These are phyloP conservation scores for Geranium incanum DNA, from an alignment of 441 rosid genomes.

Conservation along the genomic window DNA sequence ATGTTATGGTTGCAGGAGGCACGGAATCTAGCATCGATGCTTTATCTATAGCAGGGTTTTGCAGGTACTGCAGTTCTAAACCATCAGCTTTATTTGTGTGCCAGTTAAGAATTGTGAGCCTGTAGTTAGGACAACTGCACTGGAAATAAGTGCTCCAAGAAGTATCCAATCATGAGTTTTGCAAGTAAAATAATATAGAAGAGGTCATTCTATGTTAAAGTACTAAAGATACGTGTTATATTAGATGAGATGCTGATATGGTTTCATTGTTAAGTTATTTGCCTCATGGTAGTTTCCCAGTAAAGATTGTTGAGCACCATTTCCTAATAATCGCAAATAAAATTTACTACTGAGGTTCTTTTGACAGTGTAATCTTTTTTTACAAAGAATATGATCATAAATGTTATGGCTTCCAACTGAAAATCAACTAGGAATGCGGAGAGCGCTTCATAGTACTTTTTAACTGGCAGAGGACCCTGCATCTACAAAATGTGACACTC, in stretches of 20 bases:
- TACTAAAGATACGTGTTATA: background rate
- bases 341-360: background rate
- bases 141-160: background rate
- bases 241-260: background rate
- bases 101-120: background rate
- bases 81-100: background rate
- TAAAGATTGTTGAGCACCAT: background rate
- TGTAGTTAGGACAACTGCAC: background rate
- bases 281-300: background rate
- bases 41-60: slow-evolving; percentile 88
- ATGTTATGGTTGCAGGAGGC: slow-evolving; percentile 96
- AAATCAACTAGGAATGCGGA: background rate
- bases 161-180: background rate
- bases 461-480: background rate
- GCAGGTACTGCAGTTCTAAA: slow-evolving; percentile 40
- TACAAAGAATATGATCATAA: background rate
- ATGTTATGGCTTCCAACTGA: background rate
- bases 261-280: background rate
- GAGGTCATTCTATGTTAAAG: background rate
- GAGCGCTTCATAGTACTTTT: background rate
- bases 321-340: background rate
- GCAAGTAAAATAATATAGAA: background rate
- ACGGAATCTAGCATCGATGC: slow-evolving; percentile 95
- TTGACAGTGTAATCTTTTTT: background rate
- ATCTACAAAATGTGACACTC: background rate